Conservation (phyloP, 202 grass and related monocot species). For the Tripidium arundinaceum region DNA sequence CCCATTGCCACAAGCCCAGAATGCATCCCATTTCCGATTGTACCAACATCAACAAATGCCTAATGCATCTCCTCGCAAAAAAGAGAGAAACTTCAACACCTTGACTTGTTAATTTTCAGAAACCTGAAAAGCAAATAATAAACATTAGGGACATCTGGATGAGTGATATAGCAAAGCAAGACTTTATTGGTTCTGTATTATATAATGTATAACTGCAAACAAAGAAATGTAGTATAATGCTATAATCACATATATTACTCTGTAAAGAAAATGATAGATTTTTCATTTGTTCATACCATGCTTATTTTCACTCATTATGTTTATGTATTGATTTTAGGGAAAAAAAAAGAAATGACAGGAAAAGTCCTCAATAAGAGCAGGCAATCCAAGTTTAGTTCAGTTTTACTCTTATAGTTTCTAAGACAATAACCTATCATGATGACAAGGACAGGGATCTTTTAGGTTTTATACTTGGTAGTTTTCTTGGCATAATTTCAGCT, state of each 20-base stretch:
- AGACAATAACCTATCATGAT: neutral
- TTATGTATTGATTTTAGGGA: neutral
- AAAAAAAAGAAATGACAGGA: neutral
- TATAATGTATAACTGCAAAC: neutral
- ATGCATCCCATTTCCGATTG: neutral
- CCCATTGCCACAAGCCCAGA: neutral
- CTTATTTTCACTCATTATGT: neutral
- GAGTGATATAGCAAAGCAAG: neutral
- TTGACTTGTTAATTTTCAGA: neutral
- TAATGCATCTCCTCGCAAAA: neutral
- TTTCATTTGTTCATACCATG: neutral
- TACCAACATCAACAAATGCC: neutral
- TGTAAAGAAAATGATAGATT: neutral
- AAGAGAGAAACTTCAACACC: neutral
- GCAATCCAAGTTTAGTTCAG: neutral
- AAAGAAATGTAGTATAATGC: neutral
- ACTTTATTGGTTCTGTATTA: neutral
- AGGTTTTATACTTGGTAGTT: neutral
- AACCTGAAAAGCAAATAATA: neutral
- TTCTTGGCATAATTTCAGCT: neutral
- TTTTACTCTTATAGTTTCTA: neutral
- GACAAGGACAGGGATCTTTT: too few species aligned
- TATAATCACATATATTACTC: neutral
- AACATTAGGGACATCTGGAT: neutral
- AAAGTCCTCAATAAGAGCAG: neutral